Conservation (phyloP, 2,329 filamentous ascomycete genomes). For the Neofusicoccum laricinum region DNA sequence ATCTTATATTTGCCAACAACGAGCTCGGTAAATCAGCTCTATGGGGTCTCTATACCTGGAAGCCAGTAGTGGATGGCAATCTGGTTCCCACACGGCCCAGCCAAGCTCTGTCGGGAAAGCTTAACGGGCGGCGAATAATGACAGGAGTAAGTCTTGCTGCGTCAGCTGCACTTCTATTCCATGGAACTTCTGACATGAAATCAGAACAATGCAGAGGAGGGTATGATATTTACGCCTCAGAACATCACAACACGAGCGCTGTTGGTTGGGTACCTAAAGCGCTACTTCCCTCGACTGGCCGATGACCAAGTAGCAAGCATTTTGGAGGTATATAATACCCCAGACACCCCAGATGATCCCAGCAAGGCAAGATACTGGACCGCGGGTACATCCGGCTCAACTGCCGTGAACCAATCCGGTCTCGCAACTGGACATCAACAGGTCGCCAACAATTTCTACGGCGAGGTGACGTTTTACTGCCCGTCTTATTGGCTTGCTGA, state of each 20-base stretch:
- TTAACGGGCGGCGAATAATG: constrained; percentile 41
- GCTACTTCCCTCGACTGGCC: constrained; percentile 35
- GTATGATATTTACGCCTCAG: constrained; percentile 43
- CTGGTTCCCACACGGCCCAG: constrained; percentile 49
- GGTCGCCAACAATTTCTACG: constrained; percentile 52
- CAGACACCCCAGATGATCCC: constrained; percentile 26
- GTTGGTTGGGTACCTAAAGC: constrained; percentile 45
- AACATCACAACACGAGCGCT: constrained; percentile 42
- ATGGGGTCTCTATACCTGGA: constrained; percentile 58
- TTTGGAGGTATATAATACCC: constrained; percentile 35
- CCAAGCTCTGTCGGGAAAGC: constrained; percentile 34
- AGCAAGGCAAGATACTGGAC: constrained; percentile 29
- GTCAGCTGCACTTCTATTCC: neutral
- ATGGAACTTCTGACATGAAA: constrained; percentile 18
- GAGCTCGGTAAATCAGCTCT: constrained; percentile 51
- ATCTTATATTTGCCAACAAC: constrained; percentile 52
- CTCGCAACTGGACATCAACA: constrained; percentile 55
- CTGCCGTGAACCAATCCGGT: constrained; percentile 51
- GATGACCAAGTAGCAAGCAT: constrained; percentile 37
- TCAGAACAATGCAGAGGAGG: constrained; percentile 46
- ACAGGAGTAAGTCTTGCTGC: constrained; percentile 22
- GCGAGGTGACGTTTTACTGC: constrained; percentile 56
- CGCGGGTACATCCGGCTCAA: constrained; percentile 35
- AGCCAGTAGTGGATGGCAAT: constrained; percentile 56
- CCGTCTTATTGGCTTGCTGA: constrained; percentile 56